phyloP scores from a whole-genome alignment of 768 basidiomycete species.

The Saitozyma podzolica region DNA sequence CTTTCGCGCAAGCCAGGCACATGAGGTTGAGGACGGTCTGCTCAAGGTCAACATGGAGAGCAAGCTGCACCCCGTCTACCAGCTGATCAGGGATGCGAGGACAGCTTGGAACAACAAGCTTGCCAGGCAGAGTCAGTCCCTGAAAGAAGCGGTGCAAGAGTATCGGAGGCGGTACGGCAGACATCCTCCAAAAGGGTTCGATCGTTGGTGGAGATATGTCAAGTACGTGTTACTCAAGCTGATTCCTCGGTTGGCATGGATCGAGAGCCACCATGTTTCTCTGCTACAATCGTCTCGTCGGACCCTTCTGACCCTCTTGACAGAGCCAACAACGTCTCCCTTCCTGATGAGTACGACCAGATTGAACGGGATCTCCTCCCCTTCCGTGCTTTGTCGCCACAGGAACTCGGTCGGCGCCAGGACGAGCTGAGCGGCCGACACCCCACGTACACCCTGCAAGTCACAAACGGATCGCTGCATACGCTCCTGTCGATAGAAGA shows the following conservation, averaged over 20 bases:
- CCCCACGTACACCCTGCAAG: constrained; percentile 30
- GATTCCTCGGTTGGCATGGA: too few relatives aligned
- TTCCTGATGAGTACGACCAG: constrained; percentile 47
- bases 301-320: too few relatives aligned
- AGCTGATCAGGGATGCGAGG: constrained; percentile 41
- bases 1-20: constrained; percentile 6
- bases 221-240: constrained; percentile 42
- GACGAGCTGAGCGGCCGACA: constrained; percentile 18
- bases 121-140: constrained; percentile 70
- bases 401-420: constrained; percentile 41
- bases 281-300: too few relatives aligned
- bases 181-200: constrained; percentile 84
- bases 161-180: constrained; percentile 75
- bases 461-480: constrained; percentile 25
- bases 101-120: constrained; percentile 40
- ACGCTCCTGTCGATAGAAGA: constrained; percentile 15
- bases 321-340: constrained; percentile 37
- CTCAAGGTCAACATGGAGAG: constrained; percentile 26
- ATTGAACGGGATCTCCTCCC: constrained; percentile 68
- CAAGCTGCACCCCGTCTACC: constrained; percentile 45
- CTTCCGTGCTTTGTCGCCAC: constrained; percentile 72
- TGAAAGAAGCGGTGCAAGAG: constrained; percentile 74
- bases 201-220: constrained; percentile 82
- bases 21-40: constrained; percentile 33
- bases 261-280: too few relatives aligned